A percentile compares a stretch with the other conserved stretches of the same genome.
Conservation (phyloP, 257 asterid species). For the Jacaranda mimosifolia region DNA sequence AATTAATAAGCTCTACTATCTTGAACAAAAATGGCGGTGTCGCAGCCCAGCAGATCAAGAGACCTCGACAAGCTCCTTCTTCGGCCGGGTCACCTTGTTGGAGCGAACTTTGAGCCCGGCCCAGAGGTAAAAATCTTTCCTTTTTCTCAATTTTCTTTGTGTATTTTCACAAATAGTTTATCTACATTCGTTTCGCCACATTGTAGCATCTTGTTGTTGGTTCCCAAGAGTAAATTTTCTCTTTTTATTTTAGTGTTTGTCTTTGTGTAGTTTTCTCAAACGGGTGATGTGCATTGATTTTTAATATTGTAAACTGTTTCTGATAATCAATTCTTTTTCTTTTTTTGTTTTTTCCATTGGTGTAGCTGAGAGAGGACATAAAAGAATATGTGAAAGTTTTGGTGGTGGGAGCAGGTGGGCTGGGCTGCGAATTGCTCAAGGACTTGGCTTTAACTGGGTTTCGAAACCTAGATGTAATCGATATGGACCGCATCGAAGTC, state of each 20-base stretch:
- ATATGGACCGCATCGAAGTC: slow-evolving; percentile 97
- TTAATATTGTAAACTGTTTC: slow-evolving; percentile 8
- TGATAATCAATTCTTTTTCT: slow-evolving; percentile 28
- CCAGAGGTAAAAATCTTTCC: slow-evolving; percentile 53
- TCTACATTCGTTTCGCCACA: slow-evolving; percentile 27
- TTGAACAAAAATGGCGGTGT: slow-evolving; percentile 59
- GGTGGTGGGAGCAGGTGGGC: slow-evolving; percentile 99
- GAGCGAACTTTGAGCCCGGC: slow-evolving; percentile 80
- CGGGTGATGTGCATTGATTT: slow-evolving; percentile 33
- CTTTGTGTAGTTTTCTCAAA: slow-evolving; percentile 6
- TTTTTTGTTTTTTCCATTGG: neutral
- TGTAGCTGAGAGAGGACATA: slow-evolving; percentile 83
- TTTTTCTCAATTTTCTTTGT: neutral
- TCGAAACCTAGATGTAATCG: slow-evolving; percentile 85
- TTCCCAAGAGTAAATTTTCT: slow-evolving; percentile 2
- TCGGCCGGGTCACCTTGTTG: slow-evolving; percentile 86
- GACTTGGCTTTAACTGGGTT: slow-evolving; percentile 96
- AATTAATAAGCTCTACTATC: slow-evolving; percentile 22
- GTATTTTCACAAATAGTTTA: slow-evolving; percentile 31
- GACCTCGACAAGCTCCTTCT: slow-evolving; percentile 97
- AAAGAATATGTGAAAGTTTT: slow-evolving; percentile 79
- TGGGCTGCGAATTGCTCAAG: slow-evolving; percentile 96
- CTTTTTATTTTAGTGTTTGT: neutral
- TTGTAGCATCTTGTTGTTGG: slow-evolving; percentile 16
- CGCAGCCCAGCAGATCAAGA: slow-evolving; percentile 88